Percentiles rank a stretch among this genome's conserved stretches.
phyloP scores from a whole-genome alignment of 164 flowering plant species.

The Cinnamomum chago region DNA sequence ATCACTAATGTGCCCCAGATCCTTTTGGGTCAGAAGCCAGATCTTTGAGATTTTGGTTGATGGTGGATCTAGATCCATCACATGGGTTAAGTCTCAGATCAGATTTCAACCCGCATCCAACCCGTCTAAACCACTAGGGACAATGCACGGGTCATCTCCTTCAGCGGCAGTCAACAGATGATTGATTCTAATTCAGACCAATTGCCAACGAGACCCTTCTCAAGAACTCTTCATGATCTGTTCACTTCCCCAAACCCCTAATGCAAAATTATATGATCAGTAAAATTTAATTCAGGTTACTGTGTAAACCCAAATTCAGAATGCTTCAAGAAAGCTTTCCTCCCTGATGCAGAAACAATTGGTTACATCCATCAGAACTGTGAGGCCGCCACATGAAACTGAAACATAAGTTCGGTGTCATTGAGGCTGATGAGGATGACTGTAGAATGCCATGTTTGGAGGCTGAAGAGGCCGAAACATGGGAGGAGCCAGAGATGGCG shows the following conservation, averaged over 20 bases:
- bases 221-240: no score
- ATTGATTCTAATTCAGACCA: no score
- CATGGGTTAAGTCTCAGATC: no score
- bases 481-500: constrained; percentile 47
- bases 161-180: no score
- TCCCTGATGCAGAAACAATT: background rate
- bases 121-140: no score
- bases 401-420: constrained; percentile 6
- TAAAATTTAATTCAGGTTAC: background rate
- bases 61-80: no score
- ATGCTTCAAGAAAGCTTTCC: background rate
- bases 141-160: no score
- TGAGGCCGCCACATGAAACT: background rate
- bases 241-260: background rate
- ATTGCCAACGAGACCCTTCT: no score
- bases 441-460: constrained; percentile 59
- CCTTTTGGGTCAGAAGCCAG: no score
- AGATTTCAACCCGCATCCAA: no score
- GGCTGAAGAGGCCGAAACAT: constrained; percentile 72
- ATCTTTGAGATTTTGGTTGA: no score
- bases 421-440: constrained; percentile 39
- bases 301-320: background rate
- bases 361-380: background rate
- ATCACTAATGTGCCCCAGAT: no score
- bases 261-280: background rate